Conservation (phyloP, 176 grass and related monocot species). For the Pontederia paniculata region DNA sequence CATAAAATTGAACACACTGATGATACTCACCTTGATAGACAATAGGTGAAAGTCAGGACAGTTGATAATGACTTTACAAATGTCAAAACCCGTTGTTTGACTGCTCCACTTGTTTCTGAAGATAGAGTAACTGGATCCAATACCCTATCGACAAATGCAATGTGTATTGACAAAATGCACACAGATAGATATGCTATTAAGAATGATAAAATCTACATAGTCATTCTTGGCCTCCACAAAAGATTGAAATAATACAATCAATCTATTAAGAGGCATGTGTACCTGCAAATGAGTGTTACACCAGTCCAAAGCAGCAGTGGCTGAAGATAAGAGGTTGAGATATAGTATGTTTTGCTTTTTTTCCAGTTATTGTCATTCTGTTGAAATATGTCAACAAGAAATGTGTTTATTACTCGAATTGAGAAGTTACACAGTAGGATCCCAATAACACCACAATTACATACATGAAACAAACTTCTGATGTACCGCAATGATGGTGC, state of each 20-base stretch:
- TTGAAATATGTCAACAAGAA: conserved; percentile 21
- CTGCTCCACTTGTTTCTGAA: conserved; percentile 57
- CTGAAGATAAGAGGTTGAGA: conserved; percentile 73
- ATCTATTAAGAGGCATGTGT: not conserved
- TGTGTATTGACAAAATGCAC: not conserved
- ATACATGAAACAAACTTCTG: conserved; percentile 73
- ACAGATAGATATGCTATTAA: conserved; percentile 7
- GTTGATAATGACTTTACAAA: conserved; percentile 89
- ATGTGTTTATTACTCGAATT: not conserved
- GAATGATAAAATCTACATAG: not conserved
- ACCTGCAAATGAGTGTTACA: conserved; percentile 80
- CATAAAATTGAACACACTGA: conserved; percentile 1
- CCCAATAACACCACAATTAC: not conserved
- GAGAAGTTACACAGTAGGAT: not conserved
- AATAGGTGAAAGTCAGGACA: conserved; percentile 67
- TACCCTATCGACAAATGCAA: conserved; percentile 27
- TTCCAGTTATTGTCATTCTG: conserved; percentile 90
- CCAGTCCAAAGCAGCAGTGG: conserved; percentile 91
- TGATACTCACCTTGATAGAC: conserved; percentile 62
- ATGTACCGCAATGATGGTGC: conserved; percentile 62
- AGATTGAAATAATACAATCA: not conserved
- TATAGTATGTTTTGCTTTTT: conserved; percentile 71
- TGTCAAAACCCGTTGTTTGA: conserved; percentile 54
- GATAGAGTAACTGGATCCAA: conserved; percentile 72
- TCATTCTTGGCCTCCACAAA: no score